Evolutionary conservation across 1,284 basidiomycete genomes (phyloP), one percentile per base, ranked within the genome.

Genomic region (Leccinum holopus): DNA sequence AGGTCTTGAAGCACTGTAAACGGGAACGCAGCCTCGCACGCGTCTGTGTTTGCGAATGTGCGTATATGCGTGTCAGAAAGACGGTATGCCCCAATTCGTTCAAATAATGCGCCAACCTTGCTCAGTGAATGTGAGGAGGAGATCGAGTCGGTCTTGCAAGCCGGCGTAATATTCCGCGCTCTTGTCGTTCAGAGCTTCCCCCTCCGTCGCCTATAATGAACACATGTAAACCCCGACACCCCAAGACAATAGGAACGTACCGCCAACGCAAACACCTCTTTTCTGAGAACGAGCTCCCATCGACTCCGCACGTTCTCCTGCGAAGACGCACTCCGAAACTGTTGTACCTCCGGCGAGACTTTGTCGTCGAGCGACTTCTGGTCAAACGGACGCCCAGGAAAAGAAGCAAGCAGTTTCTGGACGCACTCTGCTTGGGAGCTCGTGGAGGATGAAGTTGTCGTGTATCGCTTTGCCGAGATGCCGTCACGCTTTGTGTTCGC

Each of bases 1-100:
- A 95, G 78, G 67, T 91, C 88, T 69, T 91, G 85, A 2, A 95
- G 81, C 21, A 91, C 79, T 41, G 79, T 79, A 67, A 93, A 86
- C 1, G 90, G 80, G 60, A 85, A 80, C 5, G 77, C 75, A 11
- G 74, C 68, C 55, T 88, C 84, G 65, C 83, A 85, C 9, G 80
- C 82, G 66, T 85, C 85, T 85, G 61, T 33, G 47, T 14, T 49
- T 8, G 18, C 21, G 11, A 49, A 8, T 6, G 21, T 49, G 25
- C 10, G 30, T 30, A 5, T 3, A 4, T n/a, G 18, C 21, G 58
- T 56, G 63, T 65, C 14, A 68, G 62, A 64, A 49, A 25, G 11
- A 18, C 18, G 18, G 47, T 54, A 54, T n/a, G 16, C 37, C 41
- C 18, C 18, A 77, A 21, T 62, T 79, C 78, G 5, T 52, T 74